Evolutionary conservation across 2,329 filamentous ascomycete genomes (phyloP).

Genomic region (Fusarium haematococcum): DNA sequence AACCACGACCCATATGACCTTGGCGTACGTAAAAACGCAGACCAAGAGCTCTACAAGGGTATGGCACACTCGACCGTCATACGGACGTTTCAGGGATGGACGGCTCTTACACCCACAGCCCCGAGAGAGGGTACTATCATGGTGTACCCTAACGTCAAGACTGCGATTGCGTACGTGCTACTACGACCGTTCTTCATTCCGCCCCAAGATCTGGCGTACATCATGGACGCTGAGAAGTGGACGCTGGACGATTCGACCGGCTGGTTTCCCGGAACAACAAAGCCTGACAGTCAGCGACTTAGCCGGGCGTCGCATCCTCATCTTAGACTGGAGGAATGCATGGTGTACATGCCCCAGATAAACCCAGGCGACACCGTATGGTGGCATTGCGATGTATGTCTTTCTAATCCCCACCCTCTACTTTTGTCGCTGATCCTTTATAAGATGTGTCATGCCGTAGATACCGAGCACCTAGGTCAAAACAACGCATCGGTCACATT

Average conservation of each 20-base stretch:
- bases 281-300: slow-evolving; percentile 40
- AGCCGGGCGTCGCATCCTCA: slow-evolving; percentile 51
- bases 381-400: slow-evolving; percentile 11
- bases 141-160: slow-evolving; percentile 53
- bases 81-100: slow-evolving; percentile 57
- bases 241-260: slow-evolving; percentile 45
- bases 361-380: slow-evolving; percentile 23
- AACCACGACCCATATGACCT: slow-evolving; percentile 54
- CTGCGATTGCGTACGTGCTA: slow-evolving; percentile 49
- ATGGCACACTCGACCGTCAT: slow-evolving; percentile 53
- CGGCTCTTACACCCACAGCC: slow-evolving; percentile 52
- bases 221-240: slow-evolving; percentile 54
- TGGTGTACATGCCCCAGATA: slow-evolving; percentile 51
- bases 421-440: background rate
- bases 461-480: slow-evolving; percentile 51
- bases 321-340: slow-evolving; percentile 50
- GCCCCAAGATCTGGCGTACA: slow-evolving; percentile 35
- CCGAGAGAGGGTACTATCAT: slow-evolving; percentile 52
- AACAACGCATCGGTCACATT: slow-evolving; percentile 50
- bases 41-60: slow-evolving; percentile 51
- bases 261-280: slow-evolving; percentile 54
- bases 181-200: background rate
- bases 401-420: background rate
- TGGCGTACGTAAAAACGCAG: slow-evolving; percentile 47
- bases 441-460: slow-evolving; percentile 54